These are phyloP conservation scores for Penicillium sp. DNA, from an alignment of 2,329 filamentous ascomycete genomes.

Conservation along the genomic window DNA sequence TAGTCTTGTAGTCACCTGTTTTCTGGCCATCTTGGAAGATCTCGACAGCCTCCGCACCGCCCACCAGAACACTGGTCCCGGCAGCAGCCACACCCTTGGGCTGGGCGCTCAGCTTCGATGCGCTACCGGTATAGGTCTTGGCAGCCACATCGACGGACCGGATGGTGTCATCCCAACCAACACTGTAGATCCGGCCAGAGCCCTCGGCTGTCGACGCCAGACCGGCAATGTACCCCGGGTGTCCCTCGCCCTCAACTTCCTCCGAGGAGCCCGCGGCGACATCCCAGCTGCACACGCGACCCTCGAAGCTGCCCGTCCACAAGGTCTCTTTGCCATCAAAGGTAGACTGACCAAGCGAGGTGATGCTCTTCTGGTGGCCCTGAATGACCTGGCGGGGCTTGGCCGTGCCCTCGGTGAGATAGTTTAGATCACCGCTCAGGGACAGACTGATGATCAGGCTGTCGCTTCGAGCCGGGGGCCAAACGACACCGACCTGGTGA, in stretches of 20 bases:
- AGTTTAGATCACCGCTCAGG: conserved; percentile 82
- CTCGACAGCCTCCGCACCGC: conserved; percentile 53
- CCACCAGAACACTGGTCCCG: conserved; percentile 51
- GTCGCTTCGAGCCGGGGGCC: conserved; percentile 75
- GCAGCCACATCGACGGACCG: conserved; percentile 69
- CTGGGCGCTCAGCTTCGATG: conserved; percentile 66
- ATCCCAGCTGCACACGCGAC: conserved; percentile 80
- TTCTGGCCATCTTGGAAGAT: conserved; percentile 54
- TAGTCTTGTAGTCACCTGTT: conserved; percentile 55
- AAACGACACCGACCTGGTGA: conserved; percentile 92
- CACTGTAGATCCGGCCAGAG: conserved; percentile 64
- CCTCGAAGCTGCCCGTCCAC: conserved; percentile 89
- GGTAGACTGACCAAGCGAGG: conserved; percentile 59
- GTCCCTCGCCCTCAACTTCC: conserved; percentile 69
- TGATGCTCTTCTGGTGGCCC: conserved; percentile 89
- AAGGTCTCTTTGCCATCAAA: conserved; percentile 55
- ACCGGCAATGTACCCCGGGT: conserved; percentile 79
- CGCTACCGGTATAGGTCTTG: conserved; percentile 66
- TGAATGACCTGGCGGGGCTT: conserved; percentile 67
- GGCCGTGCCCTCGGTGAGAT: conserved; percentile 66
- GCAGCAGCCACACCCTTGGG: conserved; percentile 66
- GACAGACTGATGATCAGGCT: conserved; percentile 86
- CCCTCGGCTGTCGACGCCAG: conserved; percentile 55
- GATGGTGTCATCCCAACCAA: conserved; percentile 90
- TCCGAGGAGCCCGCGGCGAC: conserved; percentile 61